Base-by-base conservation (phyloP, 2,329 filamentous ascomycete genomes). In the Lasiodiplodia hormozganensis region DNA sequence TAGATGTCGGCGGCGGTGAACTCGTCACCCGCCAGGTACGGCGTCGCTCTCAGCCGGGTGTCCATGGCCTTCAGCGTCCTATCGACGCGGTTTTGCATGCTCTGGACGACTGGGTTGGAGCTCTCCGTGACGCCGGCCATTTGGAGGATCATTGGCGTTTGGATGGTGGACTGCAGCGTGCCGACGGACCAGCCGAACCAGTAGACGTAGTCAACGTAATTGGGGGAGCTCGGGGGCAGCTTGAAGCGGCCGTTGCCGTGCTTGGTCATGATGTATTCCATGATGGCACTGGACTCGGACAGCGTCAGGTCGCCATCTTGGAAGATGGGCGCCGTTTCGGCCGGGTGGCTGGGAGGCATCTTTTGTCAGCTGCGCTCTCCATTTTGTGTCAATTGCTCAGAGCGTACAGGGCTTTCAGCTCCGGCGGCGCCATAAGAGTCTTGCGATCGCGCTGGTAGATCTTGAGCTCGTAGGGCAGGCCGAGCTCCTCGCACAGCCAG, bases 1-100 rank as follows among this genome's bases (percentile, higher is more conserved):
- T 92, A 90, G 49, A 90, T 81, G 76, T 92, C 90, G 1, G 90
- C 90, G 0, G 82, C 87, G 0, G 87, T 90, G 69, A 92, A 87
- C 62, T 88, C 82, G 0, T 84, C 78, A 2, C 89, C 90, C 0
- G 86, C 88, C 25, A 92, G 78, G 82, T 85, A 92, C 16, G 52
- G 34, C 47, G 78, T 82, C 1, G 77, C 70, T 3, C 71, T 72
- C 2, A 92, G 74, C 12, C 85, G 79, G 2, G 83, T 76, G 49
- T 91, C 82, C 31, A 89, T 64, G 25, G 82, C 71, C n/a, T 68
- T 53, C 40, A 90, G 70, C 0, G 79, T 76, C n/a, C 70, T 74
- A 3, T 76, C 68, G 2, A 85, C 72, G 14, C 80, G 80, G 6
- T 73, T 76, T 6, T 74, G 68, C 3, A 75, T 72, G 4, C 76